Conservation (phyloP, 768 basidiomycete species). For the Gautieria morchelliformis region DNA sequence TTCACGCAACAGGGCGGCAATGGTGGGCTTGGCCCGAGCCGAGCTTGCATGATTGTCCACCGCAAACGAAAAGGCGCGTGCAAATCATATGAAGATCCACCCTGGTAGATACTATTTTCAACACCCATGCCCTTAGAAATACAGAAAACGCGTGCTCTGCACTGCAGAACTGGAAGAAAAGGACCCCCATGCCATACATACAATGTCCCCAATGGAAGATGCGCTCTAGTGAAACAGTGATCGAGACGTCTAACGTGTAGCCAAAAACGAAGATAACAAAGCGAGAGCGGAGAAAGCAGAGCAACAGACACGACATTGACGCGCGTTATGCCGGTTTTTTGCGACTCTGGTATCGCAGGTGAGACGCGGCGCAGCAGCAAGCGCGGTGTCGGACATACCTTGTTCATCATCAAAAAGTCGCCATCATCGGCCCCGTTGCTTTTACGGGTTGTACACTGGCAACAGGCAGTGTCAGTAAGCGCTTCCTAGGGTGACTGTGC, state of each 20-base stretch:
- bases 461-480: neutral
- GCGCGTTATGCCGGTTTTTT: no score
- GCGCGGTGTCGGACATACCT: neutral
- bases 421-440: neutral
- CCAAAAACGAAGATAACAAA: neutral
- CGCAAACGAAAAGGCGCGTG: no score
- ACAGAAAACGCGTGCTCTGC: no score
- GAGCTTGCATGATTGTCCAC: no score
- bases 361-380: neutral
- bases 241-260: neutral
- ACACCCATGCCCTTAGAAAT: no score
- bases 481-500: neutral
- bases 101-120: no score
- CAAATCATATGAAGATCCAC: no score
- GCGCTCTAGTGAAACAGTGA: neutral
- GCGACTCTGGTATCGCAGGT: no score
- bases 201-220: neutral
- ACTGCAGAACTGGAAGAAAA: no score
- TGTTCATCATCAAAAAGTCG: slow-evolving; percentile 5
- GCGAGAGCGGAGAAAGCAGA: neutral
- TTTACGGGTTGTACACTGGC: neutral
- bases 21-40: no score
- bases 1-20: no score
- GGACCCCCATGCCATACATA: no score
- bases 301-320: neutral